These are phyloP conservation scores for Pontederia crassipes DNA, from an alignment of 176 grass and related monocot genomes.

Conservation along the genomic window DNA sequence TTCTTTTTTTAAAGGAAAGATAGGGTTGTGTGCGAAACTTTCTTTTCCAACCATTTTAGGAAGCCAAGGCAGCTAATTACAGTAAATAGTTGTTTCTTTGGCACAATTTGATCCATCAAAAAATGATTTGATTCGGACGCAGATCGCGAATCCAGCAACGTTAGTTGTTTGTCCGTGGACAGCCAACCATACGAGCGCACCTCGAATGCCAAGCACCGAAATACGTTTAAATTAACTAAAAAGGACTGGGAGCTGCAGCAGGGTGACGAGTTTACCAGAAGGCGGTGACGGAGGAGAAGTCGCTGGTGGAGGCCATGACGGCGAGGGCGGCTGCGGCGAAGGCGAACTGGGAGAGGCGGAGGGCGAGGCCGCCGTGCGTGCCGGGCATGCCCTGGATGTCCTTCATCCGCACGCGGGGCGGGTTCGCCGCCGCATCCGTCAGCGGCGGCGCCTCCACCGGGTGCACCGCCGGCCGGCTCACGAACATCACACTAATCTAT, in stretches of 20 bases:
- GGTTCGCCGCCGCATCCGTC: slow-evolving; percentile 46
- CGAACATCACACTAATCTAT: no score
- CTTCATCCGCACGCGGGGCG: slow-evolving; percentile 58
- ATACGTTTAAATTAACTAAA: neutral
- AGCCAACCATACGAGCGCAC: neutral
- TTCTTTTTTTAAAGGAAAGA: no score
- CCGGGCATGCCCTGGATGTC: slow-evolving; percentile 73
- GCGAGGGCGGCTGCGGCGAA: slow-evolving; percentile 54
- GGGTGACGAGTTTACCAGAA: slow-evolving; percentile 42
- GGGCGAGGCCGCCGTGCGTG: slow-evolving; percentile 40
- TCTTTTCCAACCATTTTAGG: no score
- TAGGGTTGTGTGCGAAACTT: no score
- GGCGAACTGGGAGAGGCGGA: slow-evolving; percentile 61
- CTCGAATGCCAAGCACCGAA: neutral
- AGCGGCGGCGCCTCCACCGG: slow-evolving; percentile 81
- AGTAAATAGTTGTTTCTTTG: no score
- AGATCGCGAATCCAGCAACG: no score
- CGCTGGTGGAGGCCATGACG: slow-evolving; percentile 66
- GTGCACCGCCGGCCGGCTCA: slow-evolving; percentile 76
- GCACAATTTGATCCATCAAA: no score
- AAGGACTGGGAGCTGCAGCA: neutral
- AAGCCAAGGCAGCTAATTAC: no score
- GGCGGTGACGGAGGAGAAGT: slow-evolving; percentile 70
- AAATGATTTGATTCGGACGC: no score
- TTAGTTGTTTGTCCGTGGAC: no score